Evolutionary conservation across 1,139 yeast genomes (phyloP), one percentile per base, ranked within the genome.

Genomic region (Debaryomyces udenii): DNA sequence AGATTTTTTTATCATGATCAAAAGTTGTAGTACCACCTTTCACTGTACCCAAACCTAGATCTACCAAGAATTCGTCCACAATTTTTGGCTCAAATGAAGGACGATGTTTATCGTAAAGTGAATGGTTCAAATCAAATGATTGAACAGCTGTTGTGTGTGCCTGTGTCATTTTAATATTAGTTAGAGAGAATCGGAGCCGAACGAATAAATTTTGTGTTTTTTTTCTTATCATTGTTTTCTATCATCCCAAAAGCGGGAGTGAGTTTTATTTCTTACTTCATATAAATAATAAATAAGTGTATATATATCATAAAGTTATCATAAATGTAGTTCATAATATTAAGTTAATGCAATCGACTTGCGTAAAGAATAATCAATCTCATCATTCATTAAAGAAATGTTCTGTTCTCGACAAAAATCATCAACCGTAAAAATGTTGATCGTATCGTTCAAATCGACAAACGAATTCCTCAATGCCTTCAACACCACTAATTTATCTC

Each of bases 71-170:
- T n/a, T 63, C 62, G n/a, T 67, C 64, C 3, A 80, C 82, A 3
- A 81, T 64, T n/a, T 59, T 57, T 1, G 64, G 62, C n/a, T 62
- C 57, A 53, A 79, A 82, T 2, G 74, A 67, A 1, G 86, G 86
- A n/a, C 88, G 67, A 35, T 74, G 78, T 30, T 59, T 53, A 51
- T 81, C 86, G 54, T 82, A 82, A 6, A 70, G 56, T 4, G 61
- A 49, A 48, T 81, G 86, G 59, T 82, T 82, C 11, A 65, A 42
- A 48, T 80, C 70, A 66, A 76, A 82, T 0, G 85, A 73, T 28
- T 57, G 59, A 24, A 74, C 53, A 2, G 80, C 77, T 2, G 59
- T 59, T 3, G 56, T 36, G 46, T 74, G 59, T 23, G 70, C 67
- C 32, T 49, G 56, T 5, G 43, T 26, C 44, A 43, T 41, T 9